Percentiles rank a stretch among this genome's conserved stretches.
phyloP scores from a whole-genome alignment of 2,329 filamentous ascomycete genomes.

The Claviceps arundinis region DNA sequence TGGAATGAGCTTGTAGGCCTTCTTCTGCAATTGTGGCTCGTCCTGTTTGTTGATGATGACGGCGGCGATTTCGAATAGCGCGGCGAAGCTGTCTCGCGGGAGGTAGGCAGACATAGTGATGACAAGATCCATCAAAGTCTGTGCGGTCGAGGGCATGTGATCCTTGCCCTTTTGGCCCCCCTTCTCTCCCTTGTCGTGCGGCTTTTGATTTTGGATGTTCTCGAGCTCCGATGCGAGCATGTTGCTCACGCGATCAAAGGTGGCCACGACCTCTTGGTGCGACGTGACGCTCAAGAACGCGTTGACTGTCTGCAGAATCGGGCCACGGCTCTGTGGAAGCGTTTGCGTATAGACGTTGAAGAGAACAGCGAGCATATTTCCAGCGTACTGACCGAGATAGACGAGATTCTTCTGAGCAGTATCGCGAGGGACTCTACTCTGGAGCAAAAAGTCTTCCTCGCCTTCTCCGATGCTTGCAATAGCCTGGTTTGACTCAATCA shows the following conservation, averaged over 20 bases:
- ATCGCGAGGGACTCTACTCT: conserved; percentile 63
- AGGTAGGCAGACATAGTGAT: conserved; percentile 94
- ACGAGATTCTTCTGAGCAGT: conserved; percentile 66
- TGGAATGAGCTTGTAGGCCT: conserved; percentile 95
- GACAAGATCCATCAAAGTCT: conserved; percentile 92
- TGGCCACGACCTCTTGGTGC: conserved; percentile 64
- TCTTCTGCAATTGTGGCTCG: conserved; percentile 93
- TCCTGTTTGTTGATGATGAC: conserved; percentile 68
- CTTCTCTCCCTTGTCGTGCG: conserved; percentile 53
- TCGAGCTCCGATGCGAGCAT: conserved; percentile 66
- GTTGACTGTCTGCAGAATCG: conserved; percentile 89
- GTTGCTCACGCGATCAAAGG: conserved; percentile 73
- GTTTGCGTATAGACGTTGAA: conserved; percentile 99
- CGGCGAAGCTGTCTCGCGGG: conserved; percentile 69
- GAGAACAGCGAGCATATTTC: conserved; percentile 87
- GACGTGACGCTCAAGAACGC: conserved; percentile 84
- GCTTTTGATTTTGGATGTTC: conserved; percentile 36
- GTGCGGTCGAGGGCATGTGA: conserved; percentile 80
- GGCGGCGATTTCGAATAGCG: conserved; percentile 76
- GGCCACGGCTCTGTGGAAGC: conserved; percentile 78
- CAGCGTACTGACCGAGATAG: conserved; percentile 67
- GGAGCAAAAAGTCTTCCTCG: conserved; percentile 61
- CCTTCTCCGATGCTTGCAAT: conserved; percentile 55
- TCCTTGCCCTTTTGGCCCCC: conserved; percentile 44
- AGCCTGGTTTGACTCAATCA: conserved; percentile 85